A percentile compares a stretch with the other conserved stretches of the same genome.
Evolutionary conservation across 306 rosid species (phyloP).

Genomic region (Gleditsia sinensis): DNA sequence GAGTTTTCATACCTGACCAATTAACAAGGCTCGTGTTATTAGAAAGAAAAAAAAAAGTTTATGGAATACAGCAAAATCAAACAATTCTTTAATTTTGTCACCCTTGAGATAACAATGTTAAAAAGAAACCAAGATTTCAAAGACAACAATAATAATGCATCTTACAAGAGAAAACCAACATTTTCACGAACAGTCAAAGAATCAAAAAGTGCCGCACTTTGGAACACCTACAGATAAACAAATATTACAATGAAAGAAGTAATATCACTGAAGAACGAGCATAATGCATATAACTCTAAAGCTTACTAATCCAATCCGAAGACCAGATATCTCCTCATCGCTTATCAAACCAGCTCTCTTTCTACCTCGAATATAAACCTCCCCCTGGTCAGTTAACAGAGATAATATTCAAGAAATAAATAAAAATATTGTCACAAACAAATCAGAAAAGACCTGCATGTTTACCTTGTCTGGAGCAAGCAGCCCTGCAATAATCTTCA

Average conservation of each 20-base stretch:
- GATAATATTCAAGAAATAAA: conserved; percentile 17
- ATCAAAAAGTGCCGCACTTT: conserved; percentile 99
- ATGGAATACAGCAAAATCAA: conserved; percentile 19
- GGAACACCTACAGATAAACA: conserved; percentile 71
- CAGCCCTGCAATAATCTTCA: conserved; percentile 94
- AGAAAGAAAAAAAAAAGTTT: conserved; percentile 6
- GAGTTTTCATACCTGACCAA: conserved; percentile 83
- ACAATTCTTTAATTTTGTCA: conserved; percentile 15
- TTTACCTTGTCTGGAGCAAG: conserved; percentile 87
- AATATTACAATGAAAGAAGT: conserved; percentile 5
- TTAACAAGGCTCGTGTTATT: conserved; percentile 18
- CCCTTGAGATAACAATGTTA: neutral
- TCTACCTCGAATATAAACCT: conserved; percentile 86
- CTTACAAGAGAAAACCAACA: conserved; percentile 99
- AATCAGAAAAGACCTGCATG: conserved; percentile 12
- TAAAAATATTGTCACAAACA: conserved; percentile 15
- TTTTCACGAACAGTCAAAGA: conserved; percentile 95
- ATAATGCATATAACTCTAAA: conserved; percentile 21
- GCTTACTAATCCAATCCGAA: conserved; percentile 91
- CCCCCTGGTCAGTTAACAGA: conserved; percentile 66
- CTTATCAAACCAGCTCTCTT: conserved; percentile 86
- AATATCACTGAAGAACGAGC: conserved; percentile 12
- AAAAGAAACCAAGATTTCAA: conserved; percentile 28
- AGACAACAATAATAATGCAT: conserved; percentile 23
- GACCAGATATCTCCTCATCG: conserved; percentile 85